These are phyloP conservation scores for Geranium rotundifolium DNA, from an alignment of 345 rosid genomes.

Conservation along the genomic window DNA sequence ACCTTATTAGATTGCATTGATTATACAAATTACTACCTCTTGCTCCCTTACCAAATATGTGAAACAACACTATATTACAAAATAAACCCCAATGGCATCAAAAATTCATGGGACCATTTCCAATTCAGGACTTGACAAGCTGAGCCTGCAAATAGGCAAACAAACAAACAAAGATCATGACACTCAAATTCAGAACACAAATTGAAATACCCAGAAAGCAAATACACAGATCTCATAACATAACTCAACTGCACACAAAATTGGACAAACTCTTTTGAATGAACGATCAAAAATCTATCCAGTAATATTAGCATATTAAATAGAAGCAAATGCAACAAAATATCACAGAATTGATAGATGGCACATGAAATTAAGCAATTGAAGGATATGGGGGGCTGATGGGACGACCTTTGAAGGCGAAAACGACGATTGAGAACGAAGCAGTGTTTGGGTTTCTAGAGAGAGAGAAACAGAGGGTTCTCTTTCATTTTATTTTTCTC, in stretches of 20 bases:
- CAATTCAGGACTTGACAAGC: constrained; percentile 11
- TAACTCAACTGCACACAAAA: neutral
- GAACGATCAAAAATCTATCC: neutral
- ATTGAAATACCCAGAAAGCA: neutral
- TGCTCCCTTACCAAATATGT: constrained; percentile 14
- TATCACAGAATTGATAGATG: neutral
- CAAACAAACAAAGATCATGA: neutral
- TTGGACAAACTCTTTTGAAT: too few relatives aligned
- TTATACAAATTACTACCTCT: constrained; percentile 4
- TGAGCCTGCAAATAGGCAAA: constrained; percentile 18
- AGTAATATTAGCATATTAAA: neutral
- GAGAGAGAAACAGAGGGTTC: neutral
- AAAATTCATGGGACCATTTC: constrained; percentile 12
- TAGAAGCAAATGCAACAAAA: neutral
- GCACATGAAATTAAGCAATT: neutral
- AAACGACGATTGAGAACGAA: neutral
- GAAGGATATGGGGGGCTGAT: neutral
- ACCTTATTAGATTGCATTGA: constrained; percentile 36
- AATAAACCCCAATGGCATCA: neutral
- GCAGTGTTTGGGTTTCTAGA: neutral
- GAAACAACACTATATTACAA: constrained; percentile 1
- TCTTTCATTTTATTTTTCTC: too few relatives aligned
- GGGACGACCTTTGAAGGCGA: neutral
- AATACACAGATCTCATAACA: constrained; percentile 2
- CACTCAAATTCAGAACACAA: neutral